Evolutionary conservation across 1,284 basidiomycete genomes (phyloP).

Genomic region (Cystobasidiaceae sp.): DNA sequence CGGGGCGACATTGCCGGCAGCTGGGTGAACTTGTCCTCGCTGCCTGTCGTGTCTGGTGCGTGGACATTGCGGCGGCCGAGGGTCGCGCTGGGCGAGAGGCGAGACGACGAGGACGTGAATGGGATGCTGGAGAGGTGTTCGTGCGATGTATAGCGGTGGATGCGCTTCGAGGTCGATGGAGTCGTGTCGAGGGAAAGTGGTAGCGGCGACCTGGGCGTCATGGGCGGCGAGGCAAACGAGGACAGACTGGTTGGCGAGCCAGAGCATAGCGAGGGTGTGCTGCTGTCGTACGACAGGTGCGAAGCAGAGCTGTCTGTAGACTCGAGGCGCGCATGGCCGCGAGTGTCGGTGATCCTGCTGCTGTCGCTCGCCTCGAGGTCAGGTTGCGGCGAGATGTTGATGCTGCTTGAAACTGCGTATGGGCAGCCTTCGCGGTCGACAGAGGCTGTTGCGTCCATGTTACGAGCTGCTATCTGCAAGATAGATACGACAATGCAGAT

Average conservation of each 20-base stretch:
- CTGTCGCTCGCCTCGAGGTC: background rate
- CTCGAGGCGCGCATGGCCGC: too few relatives aligned
- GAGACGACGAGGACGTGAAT: too few relatives aligned
- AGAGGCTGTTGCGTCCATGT: too few relatives aligned
- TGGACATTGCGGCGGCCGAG: too few relatives aligned
- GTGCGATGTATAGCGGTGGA: conserved; percentile 19
- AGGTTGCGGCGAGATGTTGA: conserved; percentile 5
- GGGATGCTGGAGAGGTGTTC: conserved; percentile 9
- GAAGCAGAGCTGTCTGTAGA: background rate
- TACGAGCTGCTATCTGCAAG: background rate
- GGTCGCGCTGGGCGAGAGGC: too few relatives aligned
- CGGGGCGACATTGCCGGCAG: conserved; percentile 13
- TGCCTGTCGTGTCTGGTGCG: background rate
- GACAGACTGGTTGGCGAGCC: background rate
- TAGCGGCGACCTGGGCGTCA: conserved; percentile 8
- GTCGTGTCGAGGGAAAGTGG: background rate
- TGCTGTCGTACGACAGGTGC: too few relatives aligned
- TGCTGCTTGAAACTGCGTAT: background rate
- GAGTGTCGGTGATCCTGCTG: too few relatives aligned
- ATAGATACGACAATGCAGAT: too few relatives aligned
- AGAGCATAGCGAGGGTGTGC: background rate
- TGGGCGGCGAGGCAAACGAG: background rate
- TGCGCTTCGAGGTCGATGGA: background rate
- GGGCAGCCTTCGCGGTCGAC: too few relatives aligned
- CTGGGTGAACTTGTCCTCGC: conserved; percentile 24